Conservation (phyloP, 176 grass and related monocot species). For the Eleusine coracana region DNA sequence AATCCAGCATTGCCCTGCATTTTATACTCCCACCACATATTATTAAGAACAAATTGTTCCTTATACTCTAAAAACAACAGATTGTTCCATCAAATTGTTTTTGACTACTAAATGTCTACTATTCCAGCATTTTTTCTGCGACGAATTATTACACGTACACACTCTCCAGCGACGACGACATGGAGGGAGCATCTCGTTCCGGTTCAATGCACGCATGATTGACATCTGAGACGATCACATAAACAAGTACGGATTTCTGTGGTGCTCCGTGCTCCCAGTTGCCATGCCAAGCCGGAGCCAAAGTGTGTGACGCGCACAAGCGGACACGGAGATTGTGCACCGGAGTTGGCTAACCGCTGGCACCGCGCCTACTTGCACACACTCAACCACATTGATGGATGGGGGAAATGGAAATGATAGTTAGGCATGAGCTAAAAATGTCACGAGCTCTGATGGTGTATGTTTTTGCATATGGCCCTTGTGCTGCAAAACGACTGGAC, state of each 20-base stretch:
- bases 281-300: conserved; percentile 12
- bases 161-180: background rate
- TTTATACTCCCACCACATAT: background rate
- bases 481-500: background rate
- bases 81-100: background rate
- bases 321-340: background rate
- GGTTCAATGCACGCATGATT: conserved; percentile 36
- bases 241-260: background rate
- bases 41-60: no score
- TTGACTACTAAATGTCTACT: background rate
- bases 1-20: background rate
- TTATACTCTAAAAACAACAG: no score
- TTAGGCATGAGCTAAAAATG: background rate
- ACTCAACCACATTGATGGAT: background rate
- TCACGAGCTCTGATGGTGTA: background rate
- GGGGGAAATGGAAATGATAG: background rate
- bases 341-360: conserved; percentile 25
- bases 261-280: conserved; percentile 16
- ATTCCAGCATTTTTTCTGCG: background rate
- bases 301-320: conserved; percentile 9
- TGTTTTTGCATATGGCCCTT: background rate
- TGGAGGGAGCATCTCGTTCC: background rate
- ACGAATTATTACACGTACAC: background rate
- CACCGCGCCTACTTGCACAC: conserved; percentile 10
- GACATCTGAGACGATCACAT: background rate